Base-by-base conservation (phyloP, 1,284 basidiomycete genomes). In the Ustilago shanxiensis region DNA sequence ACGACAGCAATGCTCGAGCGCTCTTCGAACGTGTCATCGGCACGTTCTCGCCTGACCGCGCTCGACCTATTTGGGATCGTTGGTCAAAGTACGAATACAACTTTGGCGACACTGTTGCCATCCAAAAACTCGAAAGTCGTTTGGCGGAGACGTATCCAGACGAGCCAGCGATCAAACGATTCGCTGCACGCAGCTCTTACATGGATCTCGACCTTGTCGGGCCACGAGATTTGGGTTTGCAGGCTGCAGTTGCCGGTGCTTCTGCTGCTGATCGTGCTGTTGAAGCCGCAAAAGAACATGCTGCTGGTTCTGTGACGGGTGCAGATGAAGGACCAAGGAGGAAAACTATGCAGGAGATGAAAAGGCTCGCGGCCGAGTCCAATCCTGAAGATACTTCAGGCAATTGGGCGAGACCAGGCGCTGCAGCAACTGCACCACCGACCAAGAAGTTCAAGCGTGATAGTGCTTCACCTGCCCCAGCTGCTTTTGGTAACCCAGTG, bases 71-170 rank as follows among this genome's bases (percentile, higher is more conserved):
- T 16, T 99, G 95, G 95, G 94, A 98, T 81, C 90, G 93, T 53
- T 99, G 96, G 97, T 92, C 94, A 3, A 90, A 92, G 67, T 97
- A 97, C 87, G 95, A 98, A 86, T 97, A 96, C 88, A 92, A 93
- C 83, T 98, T 93, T 85, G 95, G 95, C 24, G 95, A 97, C 87
- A 88, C 95, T n/a, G 91, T 93, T 52, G 92, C 93, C 2, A 91
- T 94, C 10, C 91, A 93, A 73, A 94, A 95, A 86, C 90, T 98
- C 55, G 95, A 98, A 86, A 90, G 91, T 71, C 90, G 96, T 5
- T 92, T 98, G 81, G 88, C 91, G 2, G 95, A 98, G 77, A 90
- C 91, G 2, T 98, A 95, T 87, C 92, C 95, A 0, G 90, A 90
- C 60, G 95, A 96, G 83, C 91, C 93, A 1, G 91, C 93, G 0